Evolutionary conservation across 495 filamentous ascomycete genomes (phyloP).

Genomic region (Trichoderma virens): DNA sequence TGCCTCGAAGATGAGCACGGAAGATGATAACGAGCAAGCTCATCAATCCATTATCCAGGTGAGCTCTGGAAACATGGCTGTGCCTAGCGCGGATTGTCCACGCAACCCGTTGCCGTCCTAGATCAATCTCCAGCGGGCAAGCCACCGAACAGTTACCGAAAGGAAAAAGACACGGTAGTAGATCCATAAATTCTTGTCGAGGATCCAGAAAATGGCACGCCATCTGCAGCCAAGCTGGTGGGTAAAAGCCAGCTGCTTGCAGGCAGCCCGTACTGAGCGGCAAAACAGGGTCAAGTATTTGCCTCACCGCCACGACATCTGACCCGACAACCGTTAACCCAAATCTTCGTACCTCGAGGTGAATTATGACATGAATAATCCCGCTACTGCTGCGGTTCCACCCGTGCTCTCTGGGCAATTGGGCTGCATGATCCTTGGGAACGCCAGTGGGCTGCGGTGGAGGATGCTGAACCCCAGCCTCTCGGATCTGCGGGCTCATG

Average conservation of each 20-base stretch:
- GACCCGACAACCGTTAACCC: not conserved
- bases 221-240: not conserved
- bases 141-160: not conserved
- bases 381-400: not conserved
- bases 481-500: not conserved
- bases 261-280: not conserved
- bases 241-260: not conserved
- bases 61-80: too few species aligned
- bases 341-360: not conserved
- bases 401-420: slow-evolving; percentile 4
- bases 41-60: too few species aligned
- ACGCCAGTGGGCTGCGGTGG: not conserved
- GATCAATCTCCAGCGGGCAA: not conserved
- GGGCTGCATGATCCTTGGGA: not conserved
- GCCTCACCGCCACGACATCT: slow-evolving; percentile 7
- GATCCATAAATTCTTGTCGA: not conserved
- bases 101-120: not conserved
- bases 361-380: not conserved
- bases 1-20: too few species aligned
- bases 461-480: slow-evolving; percentile 7
- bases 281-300: slow-evolving; percentile 2
- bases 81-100: not conserved
- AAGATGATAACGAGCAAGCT: too few species aligned
- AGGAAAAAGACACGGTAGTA: not conserved
- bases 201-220: not conserved